These are phyloP conservation scores for Hebeloma cylindrosporum DNA, from an alignment of 768 basidiomycete species.

Conservation along the genomic window DNA sequence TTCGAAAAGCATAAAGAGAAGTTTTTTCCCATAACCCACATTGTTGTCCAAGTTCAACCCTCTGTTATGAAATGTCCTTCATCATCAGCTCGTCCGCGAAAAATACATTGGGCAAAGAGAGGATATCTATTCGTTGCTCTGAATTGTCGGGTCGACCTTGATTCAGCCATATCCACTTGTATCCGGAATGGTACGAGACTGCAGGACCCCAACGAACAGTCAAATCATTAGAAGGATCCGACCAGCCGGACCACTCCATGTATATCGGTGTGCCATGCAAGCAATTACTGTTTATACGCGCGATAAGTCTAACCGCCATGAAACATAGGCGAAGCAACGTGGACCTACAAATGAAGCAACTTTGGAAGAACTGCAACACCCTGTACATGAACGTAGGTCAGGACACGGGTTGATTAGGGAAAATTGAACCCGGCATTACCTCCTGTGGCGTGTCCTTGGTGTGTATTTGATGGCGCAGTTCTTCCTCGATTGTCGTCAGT, in stretches of 20 bases:
- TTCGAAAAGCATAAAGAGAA: conserved; percentile 17
- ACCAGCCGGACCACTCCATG: conserved; percentile 48
- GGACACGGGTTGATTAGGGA: not conserved
- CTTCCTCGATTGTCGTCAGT: conserved; percentile 32
- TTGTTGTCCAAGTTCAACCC: too few relatives aligned
- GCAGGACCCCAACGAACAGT: conserved; percentile 44
- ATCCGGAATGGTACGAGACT: conserved; percentile 45
- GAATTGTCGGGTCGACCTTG: conserved; percentile 18
- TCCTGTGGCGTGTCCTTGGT: conserved; percentile 39
- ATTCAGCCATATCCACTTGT: conserved; percentile 54
- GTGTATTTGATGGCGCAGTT: conserved; percentile 35
- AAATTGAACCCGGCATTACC: conserved; percentile 19
- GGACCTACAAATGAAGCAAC: conserved; percentile 53
- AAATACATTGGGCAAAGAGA: conserved; percentile 32
- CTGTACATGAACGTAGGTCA: conserved; percentile 11
- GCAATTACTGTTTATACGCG: conserved; percentile 35
- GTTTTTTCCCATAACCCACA: not conserved
- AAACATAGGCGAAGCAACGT: conserved; percentile 19
- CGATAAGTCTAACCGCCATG: not conserved
- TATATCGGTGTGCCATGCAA: conserved; percentile 41
- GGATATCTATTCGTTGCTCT: conserved; percentile 29
- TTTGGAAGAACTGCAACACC: conserved; percentile 44
- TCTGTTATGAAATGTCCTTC: conserved; percentile 1
- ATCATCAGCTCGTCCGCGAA: conserved; percentile 41
- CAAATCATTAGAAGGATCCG: conserved; percentile 38